Base-by-base conservation (phyloP, 345 rosid species). In the Brassica nigra region DNA sequence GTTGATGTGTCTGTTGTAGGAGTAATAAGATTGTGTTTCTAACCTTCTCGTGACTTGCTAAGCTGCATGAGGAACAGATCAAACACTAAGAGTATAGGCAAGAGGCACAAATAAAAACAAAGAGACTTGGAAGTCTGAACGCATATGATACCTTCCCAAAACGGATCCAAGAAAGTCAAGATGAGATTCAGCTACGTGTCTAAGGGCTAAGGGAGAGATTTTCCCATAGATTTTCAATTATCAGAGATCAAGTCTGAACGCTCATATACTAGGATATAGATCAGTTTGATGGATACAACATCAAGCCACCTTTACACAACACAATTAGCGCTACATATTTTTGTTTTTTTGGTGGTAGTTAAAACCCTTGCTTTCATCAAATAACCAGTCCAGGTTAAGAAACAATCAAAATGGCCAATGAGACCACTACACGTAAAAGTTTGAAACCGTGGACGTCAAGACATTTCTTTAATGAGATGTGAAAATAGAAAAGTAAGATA, bases 91-190 rank as follows among this genome's bases (percentile, higher is more conserved):
- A 37, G 2, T 8, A 37, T 37, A 37, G 44, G 52, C 31, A 66
- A 23, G 16, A 66, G 9, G 33, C 59, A 44, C 37, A 47, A 0
- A 67, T 37, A 37, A 37, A 8, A 8, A 37, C 44, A 37, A 37
- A 23, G 23, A 37, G 44, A 37, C 44, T 37, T 8, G 2, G 44
- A 2, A 37, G 42, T 2, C 11, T 37, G 11, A 23, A 23, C 27
- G 8, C 11, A 37, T 37, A 37, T 37, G 11, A 37, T 34, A 78
- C 87, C 90, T 76, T n/a, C 86, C 91, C 59, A 90, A 42, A 47
- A 86, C 78, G 6, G 85, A 83, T 64, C 73, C 75, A 4, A 90
- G 92, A 14, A 89, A 82, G 10, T 80, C 31, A 62, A 82, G 75
- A 73, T 90, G 95, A 62, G 27, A 76, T n/a, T 39, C 47, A 10